phyloP scores from a whole-genome alignment of 192 early-diverging fungal genomes.

The Geranomyces variabilis region DNA sequence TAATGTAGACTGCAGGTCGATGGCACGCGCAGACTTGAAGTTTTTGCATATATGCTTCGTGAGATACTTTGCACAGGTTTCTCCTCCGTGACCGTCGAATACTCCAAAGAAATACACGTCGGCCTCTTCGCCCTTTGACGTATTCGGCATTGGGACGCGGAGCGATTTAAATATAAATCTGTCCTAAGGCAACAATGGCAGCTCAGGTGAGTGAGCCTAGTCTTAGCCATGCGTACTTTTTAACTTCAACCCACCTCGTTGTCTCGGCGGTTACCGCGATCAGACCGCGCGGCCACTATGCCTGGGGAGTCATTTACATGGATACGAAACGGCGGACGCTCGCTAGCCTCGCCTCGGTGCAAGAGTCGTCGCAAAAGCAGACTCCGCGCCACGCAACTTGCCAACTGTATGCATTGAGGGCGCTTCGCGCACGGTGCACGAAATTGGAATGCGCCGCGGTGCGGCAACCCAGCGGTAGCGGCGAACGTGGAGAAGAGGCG shows the following conservation, averaged over 20 bases:
- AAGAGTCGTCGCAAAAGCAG: too few species aligned
- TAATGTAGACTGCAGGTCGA: slow-evolving; percentile 1
- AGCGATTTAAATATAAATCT: not conserved
- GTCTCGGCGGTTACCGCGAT: slow-evolving; percentile 5
- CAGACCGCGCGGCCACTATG: not conserved
- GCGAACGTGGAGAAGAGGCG: too few species aligned
- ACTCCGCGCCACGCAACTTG: too few species aligned
- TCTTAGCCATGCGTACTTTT: not conserved
- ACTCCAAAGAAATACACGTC: slow-evolving; percentile 26
- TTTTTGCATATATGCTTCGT: not conserved
- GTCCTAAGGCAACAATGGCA: not conserved
- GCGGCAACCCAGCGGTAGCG: too few species aligned
- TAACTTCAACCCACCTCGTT: slow-evolving; percentile 23
- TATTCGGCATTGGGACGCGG: not conserved
- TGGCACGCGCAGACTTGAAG: not conserved
- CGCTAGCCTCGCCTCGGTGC: not conserved
- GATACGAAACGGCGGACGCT: slow-evolving; percentile 10
- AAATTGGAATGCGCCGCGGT: too few species aligned
- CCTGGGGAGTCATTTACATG: slow-evolving; percentile 23
- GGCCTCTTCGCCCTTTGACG: not conserved
- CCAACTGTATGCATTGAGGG: too few species aligned
- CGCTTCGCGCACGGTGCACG: too few species aligned
- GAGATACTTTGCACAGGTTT: slow-evolving; percentile 4
- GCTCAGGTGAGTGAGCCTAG: not conserved
- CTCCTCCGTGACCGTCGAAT: slow-evolving; percentile 21